Base-by-base conservation (phyloP, 306 rosid species). In the Hippophae tibetana region DNA sequence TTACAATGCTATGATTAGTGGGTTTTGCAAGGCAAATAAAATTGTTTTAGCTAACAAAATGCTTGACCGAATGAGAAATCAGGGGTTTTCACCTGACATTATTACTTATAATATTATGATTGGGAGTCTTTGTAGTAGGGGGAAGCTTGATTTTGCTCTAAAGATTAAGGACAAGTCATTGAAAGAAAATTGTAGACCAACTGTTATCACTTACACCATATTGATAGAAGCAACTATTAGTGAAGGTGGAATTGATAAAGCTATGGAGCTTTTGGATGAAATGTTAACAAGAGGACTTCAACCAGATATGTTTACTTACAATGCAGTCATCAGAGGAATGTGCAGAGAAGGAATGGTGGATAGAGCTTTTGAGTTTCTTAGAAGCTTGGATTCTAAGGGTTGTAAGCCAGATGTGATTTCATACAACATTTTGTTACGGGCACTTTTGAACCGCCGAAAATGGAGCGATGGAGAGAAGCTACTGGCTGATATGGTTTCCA, bases 91-190 rank as follows among this genome's bases (percentile, higher is more conserved):
- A 7, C 87, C 95, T 10, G 89, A 87, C 66, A 80, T 84, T 60
- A 88, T 90, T 45, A 87, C 98, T 1, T 90, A 87, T 52, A 90
- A 83, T 63, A 90, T 90, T 26, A 77, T 90, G 74, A 83, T 90
- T 49, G 92, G 96, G 56, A 79, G 73, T 71, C 84, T 87, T 38
- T 90, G 92, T 43, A 76, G 76, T 1, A 85, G 82, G 58, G 86
- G 89, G 1, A 83, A 79, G 69, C 84, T 83, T 52, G 80, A 58
- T 5, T 69, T 67, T 58, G 86, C 89, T 27, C 18, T 83, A 10
- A 72, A 72, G 78, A 76, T 81, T 2, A 62, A 81, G 84, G 92
- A 87, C 56, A 76, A 77, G 76, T 71, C 87, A 57, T 42, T 85
- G 83, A 74, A 69, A 9, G 89, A 87, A 43, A 76, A 79, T 8